Base-by-base conservation (phyloP, 371 early-diverging fungal genomes). In the Basidiobolus heterosporus region DNA sequence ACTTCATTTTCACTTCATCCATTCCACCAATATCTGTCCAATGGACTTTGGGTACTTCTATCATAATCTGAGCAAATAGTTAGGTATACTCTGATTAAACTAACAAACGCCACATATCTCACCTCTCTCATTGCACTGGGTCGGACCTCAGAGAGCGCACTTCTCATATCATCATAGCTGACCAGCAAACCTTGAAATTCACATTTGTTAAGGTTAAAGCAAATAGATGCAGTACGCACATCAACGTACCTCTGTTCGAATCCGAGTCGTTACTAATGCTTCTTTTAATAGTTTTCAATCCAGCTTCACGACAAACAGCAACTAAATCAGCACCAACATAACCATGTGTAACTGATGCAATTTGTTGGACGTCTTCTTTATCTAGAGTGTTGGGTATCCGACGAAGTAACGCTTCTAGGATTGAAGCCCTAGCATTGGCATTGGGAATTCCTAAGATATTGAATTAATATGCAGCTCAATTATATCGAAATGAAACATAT, bases 21-120 rank as follows among this genome's bases (percentile, higher is more conserved):
- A 96, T 89, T 0, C 99, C 99, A 15, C 99, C 99, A 48, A 99
- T 88, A 63, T 98, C 99, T 0, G 62, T 59, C 93, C 98, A 99
- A 18, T 75, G 72, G 1, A 98, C 92, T 56, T 86, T 83, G 13
- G 98, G 98, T 6, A 96, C 88, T 52, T 93, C 91, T 3, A 96
- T 60, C 59, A 80, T 59, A 19, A 91, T 80, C 74, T 77, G 16
- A 22, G 9, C 1, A 52, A 48, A 13, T 9, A 21, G 36, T 38
- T 36, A 38, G 24, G 35, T 42, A 23, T 13, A 15, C 35, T 17
- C 1, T 35, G 44, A 24, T 21, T 36, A 20, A 6, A 36, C 24
- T 41, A 7, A 46, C 17, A 8, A 45, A 38, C 7, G 13, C n/a
- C 36, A 21, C 16, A 43, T 9, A 19, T 24, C 48, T 23, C 44